A percentile compares a stretch with the other conserved stretches of the same genome.
phyloP scores from a whole-genome alignment of 164 flowering plant species.

The Annona squamosa region DNA sequence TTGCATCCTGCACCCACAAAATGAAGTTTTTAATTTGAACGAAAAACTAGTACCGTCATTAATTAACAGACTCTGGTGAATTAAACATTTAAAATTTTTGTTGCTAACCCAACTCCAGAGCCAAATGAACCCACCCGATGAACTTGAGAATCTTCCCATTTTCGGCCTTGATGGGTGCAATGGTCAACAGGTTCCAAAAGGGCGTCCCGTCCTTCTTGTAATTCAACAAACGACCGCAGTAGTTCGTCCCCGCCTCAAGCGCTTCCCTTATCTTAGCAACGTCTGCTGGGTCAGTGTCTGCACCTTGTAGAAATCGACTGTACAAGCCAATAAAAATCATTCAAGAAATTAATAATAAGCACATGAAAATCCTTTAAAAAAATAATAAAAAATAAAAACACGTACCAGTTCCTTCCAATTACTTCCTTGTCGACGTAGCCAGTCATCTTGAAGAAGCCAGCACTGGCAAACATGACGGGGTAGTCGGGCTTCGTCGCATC shows the following conservation, averaged over 20 bases:
- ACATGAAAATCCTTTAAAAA: neutral
- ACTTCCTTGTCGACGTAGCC: slow-evolving; percentile 91
- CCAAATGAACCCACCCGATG: slow-evolving; percentile 61
- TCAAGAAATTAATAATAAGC: no score
- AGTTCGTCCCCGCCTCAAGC: slow-evolving; percentile 46
- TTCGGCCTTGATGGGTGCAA: slow-evolving; percentile 95
- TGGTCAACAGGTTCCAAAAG: slow-evolving; percentile 94
- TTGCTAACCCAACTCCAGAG: neutral
- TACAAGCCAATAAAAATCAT: neutral
- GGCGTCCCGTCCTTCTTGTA: slow-evolving; percentile 96
- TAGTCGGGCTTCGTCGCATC: slow-evolving; percentile 86
- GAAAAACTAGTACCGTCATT: no score
- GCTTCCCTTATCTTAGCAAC: slow-evolving; percentile 72
- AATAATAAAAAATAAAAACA: no score
- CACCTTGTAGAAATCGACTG: slow-evolving; percentile 92
- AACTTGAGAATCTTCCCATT: slow-evolving; percentile 75
- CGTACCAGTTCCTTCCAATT: slow-evolving; percentile 86
- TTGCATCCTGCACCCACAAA: slow-evolving; percentile 63
- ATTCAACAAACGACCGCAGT: slow-evolving; percentile 85
- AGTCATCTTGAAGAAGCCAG: slow-evolving; percentile 97
- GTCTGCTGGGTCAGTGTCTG: slow-evolving; percentile 76
- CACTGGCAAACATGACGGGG: slow-evolving; percentile 93
- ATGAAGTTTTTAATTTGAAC: no score
- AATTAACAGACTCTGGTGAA: neutral
- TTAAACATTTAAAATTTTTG: neutral